Evolutionary conservation across 2,329 filamentous ascomycete genomes (phyloP), one percentile per base, ranked within the genome.

Genomic region (Cladosporium sp.): DNA sequence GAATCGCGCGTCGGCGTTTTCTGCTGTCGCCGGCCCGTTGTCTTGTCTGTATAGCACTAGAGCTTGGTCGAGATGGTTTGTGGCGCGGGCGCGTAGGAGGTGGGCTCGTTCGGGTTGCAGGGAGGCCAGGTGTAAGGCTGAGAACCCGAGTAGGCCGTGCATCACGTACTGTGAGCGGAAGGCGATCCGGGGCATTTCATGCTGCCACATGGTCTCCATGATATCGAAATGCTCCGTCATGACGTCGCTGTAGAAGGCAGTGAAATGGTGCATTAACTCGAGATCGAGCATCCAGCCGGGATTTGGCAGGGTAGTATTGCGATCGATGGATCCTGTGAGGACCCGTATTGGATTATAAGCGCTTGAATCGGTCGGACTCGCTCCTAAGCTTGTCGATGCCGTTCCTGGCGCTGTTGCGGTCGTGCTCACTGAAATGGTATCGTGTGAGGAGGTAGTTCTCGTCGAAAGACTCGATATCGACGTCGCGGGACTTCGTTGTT

Each of bases 11-110:
- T 60, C 57, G 27, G 62, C 61, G 32, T 59, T 60, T 11, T 62
- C 57, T 15, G 53, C 55, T 16, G 56, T 58, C 7, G 54, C 38
- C 7, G 46, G 46, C 18, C 43, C 50, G n/a, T 38, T 33, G 15
- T 59, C 54, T 33, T 59, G 51, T 41, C 57, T 54, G 45, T 60
- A 62, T 8, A 58, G 49, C 22, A 55, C 50, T n/a, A 63, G 36
- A 3, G 62, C 62, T 38, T 61, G 56, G 38, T 64, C 61, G 3
- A 65, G 55, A 46, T 66, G 63, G 32, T 64, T 57, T 1, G 63
- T 58, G 9, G 60, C 59, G 15, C 55, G 53, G n/a, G 58, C 58
- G 13, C 57, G 58, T 22, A 63, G 53, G 42, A 53, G 52, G n/a
- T 42, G 38, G 7, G 55, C 59, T 13, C 52, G 43, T 15, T 57